A percentile compares a stretch with the other conserved stretches of the same genome.
Evolutionary conservation across 345 rosid species (phyloP).

Genomic region (Mallotus nudiflorus): DNA sequence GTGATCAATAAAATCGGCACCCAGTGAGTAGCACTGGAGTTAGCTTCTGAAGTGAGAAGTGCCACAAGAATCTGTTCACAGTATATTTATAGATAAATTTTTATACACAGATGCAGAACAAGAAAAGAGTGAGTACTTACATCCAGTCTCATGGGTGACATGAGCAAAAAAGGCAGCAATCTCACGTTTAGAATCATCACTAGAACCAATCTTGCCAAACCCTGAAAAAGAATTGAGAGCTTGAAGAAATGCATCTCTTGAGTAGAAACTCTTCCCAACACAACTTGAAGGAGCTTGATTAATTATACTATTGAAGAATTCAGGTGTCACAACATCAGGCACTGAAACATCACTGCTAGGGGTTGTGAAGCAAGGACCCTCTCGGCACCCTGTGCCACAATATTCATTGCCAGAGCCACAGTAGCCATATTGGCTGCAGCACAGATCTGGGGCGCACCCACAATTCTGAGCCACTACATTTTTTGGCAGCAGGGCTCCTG

Average conservation of each 20-base stretch:
- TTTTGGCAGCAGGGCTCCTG: constrained; percentile 40
- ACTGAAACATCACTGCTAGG: constrained; percentile 25
- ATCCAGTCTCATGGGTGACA: constrained; percentile 19
- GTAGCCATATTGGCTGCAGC: constrained; percentile 19
- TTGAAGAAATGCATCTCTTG: constrained; percentile 50
- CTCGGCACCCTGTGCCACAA: constrained; percentile 8
- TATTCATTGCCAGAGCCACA: not conserved
- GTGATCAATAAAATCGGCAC: too few relatives aligned
- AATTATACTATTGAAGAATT: constrained; percentile 45
- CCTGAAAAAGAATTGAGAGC: constrained; percentile 46
- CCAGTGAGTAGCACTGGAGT: too few relatives aligned
- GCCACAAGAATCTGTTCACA: too few relatives aligned
- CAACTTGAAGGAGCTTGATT: constrained; percentile 49
- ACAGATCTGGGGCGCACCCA: constrained; percentile 4
- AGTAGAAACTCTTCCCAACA: constrained; percentile 59
- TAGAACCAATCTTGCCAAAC: constrained; percentile 55
- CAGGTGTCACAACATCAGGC: constrained; percentile 38
- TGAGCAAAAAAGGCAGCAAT: constrained; percentile 85
- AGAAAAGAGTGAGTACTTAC: not conserved
- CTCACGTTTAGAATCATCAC: constrained; percentile 59
- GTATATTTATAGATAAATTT: too few relatives aligned
- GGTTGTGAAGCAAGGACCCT: constrained; percentile 3
- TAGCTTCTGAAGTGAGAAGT: too few relatives aligned
- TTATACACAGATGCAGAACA: not conserved
- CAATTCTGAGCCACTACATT: constrained; percentile 43